Percentiles rank a stretch among this genome's conserved stretches.
Evolutionary conservation across 768 basidiomycete species (phyloP).

Genomic region (Macrolepiota dolichaula): DNA sequence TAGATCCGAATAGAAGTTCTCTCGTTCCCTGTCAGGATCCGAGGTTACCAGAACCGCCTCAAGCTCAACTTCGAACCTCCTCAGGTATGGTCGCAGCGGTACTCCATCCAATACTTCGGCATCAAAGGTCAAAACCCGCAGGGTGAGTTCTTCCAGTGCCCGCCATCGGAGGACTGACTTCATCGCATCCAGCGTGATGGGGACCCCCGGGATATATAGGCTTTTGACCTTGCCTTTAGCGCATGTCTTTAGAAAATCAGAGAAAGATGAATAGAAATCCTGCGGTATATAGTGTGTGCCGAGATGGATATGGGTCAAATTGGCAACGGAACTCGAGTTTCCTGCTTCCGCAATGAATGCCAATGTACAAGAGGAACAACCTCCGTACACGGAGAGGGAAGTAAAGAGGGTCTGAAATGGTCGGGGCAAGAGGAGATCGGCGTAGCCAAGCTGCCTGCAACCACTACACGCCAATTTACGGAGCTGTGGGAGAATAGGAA

Average conservation of each 20-base stretch:
- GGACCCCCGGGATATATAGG: not conserved
- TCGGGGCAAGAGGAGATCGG: not conserved
- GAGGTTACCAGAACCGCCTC: not conserved
- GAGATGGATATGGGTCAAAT: not conserved
- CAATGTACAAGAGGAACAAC: not conserved
- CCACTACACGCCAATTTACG: not conserved
- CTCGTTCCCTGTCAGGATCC: not conserved
- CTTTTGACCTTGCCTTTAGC: not conserved
- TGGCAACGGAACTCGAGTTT: too few species aligned
- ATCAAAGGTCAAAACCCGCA: not conserved
- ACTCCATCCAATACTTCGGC: not conserved
- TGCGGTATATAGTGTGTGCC: not conserved
- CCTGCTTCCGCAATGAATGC: not conserved
- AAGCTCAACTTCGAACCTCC: not conserved
- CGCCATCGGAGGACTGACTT: not conserved
- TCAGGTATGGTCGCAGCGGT: not conserved
- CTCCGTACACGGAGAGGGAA: not conserved
- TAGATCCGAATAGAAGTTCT: conserved; percentile 1
- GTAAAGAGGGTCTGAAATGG: not conserved
- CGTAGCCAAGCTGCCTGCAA: not conserved
- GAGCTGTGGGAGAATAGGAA: not conserved
- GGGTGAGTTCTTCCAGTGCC: not conserved
- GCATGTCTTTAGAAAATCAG: not conserved
- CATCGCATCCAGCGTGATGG: not conserved
- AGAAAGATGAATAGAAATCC: not conserved